Percentiles rank a stretch among this genome's conserved stretches.
Evolutionary conservation across 208 protist genomes (phyloP).

Genomic region (Angomonas desouzai): DNA sequence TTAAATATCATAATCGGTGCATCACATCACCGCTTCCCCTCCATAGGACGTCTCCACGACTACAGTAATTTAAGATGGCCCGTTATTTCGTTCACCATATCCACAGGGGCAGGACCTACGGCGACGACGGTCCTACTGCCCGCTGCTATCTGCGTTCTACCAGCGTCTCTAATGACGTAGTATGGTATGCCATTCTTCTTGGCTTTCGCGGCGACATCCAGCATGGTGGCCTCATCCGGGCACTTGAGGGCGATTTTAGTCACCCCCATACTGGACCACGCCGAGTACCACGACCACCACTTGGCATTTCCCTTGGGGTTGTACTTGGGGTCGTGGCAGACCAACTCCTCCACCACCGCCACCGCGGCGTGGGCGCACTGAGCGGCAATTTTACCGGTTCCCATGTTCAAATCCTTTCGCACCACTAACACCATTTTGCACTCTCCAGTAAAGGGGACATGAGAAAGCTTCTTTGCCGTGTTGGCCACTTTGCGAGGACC

Average conservation of each 20-base stretch:
- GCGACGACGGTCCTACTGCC: slow-evolving; percentile 90
- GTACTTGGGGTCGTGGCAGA: slow-evolving; percentile 16
- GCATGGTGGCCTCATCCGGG: slow-evolving; percentile 62
- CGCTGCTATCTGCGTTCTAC: slow-evolving; percentile 91
- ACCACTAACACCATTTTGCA: slow-evolving; percentile 93
- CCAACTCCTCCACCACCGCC: slow-evolving; percentile 70
- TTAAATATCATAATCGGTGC: slow-evolving; percentile 11
- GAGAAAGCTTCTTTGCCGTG: slow-evolving; percentile 1
- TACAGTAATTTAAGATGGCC: slow-evolving; percentile 90
- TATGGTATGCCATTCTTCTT: slow-evolving; percentile 42
- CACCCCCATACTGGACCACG: slow-evolving; percentile 59
- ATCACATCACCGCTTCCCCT: neutral
- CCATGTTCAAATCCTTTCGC: slow-evolving; percentile 94
- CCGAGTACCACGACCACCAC: slow-evolving; percentile 69
- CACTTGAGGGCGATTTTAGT: slow-evolving; percentile 84
- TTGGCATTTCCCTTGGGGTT: slow-evolving; percentile 12
- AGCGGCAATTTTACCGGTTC: slow-evolving; percentile 93
- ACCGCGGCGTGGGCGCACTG: slow-evolving; percentile 95
- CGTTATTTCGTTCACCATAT: slow-evolving; percentile 81
- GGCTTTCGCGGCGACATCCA: slow-evolving; percentile 43
- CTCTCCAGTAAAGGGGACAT: slow-evolving; percentile 33
- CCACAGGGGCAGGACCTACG: slow-evolving; percentile 76
- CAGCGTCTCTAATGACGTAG: slow-evolving; percentile 87
- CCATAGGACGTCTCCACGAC: neutral
- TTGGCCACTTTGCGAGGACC: neutral